Base-by-base conservation (phyloP, 305 asterid species). In the Fraxinus ornus region DNA sequence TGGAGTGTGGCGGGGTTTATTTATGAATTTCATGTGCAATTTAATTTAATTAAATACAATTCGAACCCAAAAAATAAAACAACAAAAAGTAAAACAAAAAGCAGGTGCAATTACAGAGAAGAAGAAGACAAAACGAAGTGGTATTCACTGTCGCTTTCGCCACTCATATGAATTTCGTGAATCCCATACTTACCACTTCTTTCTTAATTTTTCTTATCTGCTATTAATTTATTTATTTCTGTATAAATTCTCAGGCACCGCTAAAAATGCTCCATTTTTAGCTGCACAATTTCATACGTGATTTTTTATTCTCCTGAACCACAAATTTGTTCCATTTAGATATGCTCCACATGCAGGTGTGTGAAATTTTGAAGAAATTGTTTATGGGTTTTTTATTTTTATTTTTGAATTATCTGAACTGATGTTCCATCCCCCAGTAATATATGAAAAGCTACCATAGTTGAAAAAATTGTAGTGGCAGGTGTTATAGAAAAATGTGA, bases 161-260 rank as follows among this genome's bases (percentile, higher is more conserved):
- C 88, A 39, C 47, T 91, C 94, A 92, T 84, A 82, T 86, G 86
- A 86, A 76, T 84, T 88, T 88, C 94, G 93, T 92, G 94, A 92
- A 91, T 71, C 80, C 76, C 86, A 60, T 85, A 86, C 92, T 88
- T 86, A 81, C 86, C 91, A 5, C 76, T n/a, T 78, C 62, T 70
- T 70, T 74, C 7, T 52, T 19, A 4, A 52, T 52, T 49, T 30
- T 19, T 5, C 7, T 9, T 32, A 4, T 55, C n/a, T 12, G 7
- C 36, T 66, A 24, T 64, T 64, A 64, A 64, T 52, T 5, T 75
- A 41, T 2, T 76, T 15, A 0, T 39, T 13, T 15, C 49, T 41
- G 32, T 55, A 28, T 4, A 55, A 3, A 19, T 4, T 24, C 71
- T 73, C 84, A 36, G 86, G 80, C 85, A 80, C 85, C 74, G 3